phyloP scores from a whole-genome alignment of 495 filamentous ascomycete species.

The Rhizodiscina lignyota region DNA sequence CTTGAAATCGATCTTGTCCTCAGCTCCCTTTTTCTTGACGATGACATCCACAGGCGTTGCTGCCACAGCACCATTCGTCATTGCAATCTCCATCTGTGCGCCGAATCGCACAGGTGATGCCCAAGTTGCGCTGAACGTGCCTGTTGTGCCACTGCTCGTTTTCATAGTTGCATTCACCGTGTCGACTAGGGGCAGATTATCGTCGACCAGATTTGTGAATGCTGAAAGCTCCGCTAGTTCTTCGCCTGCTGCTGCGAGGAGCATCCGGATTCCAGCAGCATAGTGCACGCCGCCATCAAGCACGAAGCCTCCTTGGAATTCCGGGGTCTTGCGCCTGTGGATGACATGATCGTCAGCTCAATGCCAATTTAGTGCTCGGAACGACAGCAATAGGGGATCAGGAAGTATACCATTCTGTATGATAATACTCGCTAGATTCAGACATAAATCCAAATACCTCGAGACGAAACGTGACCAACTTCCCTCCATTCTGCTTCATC shows the following conservation, averaged over 20 bases:
- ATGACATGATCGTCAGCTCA: too few species aligned
- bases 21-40: constrained; percentile 23
- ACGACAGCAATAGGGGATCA: too few species aligned
- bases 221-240: constrained; percentile 34
- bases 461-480: too few species aligned
- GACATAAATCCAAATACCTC: too few species aligned
- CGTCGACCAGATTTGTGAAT: constrained; percentile 38
- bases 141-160: constrained; percentile 44
- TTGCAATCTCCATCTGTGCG: not conserved
- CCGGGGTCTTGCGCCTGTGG: constrained; percentile 60
- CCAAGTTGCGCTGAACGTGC: constrained; percentile 43
- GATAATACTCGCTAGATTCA: too few species aligned
- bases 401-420: too few species aligned
- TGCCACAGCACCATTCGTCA: constrained; percentile 27
- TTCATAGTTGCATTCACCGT: constrained; percentile 49
- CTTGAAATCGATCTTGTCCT: constrained; percentile 29
- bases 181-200: constrained; percentile 57
- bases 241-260: constrained; percentile 38
- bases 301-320: constrained; percentile 63
- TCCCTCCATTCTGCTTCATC: too few species aligned
- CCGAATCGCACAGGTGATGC: constrained; percentile 38
- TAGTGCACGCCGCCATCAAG: constrained; percentile 66
- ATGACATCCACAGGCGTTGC: constrained; percentile 32
- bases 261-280: constrained; percentile 41
- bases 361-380: too few species aligned